A percentile compares a stretch with the other conserved stretches of the same genome.
These are phyloP conservation scores for Lentinula sp. DNA, from an alignment of 768 basidiomycete genomes.

Conservation along the genomic window DNA sequence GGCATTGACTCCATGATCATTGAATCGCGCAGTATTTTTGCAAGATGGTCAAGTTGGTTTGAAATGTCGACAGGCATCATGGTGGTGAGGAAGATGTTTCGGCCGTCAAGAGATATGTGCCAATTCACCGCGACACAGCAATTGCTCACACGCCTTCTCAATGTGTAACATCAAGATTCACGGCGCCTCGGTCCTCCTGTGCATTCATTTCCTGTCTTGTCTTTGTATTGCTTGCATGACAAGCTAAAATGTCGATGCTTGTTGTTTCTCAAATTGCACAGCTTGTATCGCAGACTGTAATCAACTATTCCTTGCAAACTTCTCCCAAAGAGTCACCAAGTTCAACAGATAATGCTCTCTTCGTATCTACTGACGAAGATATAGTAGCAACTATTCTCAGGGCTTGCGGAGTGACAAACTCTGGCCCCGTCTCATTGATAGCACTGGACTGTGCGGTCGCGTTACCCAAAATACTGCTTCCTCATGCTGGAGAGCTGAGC, in stretches of 20 bases:
- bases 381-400: not conserved
- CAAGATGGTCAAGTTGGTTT: not conserved
- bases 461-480: not conserved
- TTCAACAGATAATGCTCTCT: not conserved
- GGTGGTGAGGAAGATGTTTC: too few species aligned
- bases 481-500: not conserved
- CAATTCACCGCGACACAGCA: too few species aligned
- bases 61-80: not conserved
- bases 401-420: not conserved
- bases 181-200: not conserved
- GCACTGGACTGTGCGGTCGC: not conserved
- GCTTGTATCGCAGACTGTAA: not conserved
- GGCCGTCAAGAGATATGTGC: too few species aligned
- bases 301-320: not conserved
- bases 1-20: not conserved
- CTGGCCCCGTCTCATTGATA: not conserved
- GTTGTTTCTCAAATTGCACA: not conserved
- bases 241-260: not conserved
- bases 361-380: not conserved
- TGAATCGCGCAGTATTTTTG: not conserved
- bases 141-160: too few species aligned
- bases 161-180: not conserved
- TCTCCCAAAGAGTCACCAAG: not conserved
- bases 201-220: not conserved
- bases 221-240: not conserved